A percentile compares a stretch with the other conserved stretches of the same genome.
These are phyloP conservation scores for Stemphylium vesicarium DNA, from an alignment of 2,329 filamentous ascomycete species.

Conservation along the genomic window DNA sequence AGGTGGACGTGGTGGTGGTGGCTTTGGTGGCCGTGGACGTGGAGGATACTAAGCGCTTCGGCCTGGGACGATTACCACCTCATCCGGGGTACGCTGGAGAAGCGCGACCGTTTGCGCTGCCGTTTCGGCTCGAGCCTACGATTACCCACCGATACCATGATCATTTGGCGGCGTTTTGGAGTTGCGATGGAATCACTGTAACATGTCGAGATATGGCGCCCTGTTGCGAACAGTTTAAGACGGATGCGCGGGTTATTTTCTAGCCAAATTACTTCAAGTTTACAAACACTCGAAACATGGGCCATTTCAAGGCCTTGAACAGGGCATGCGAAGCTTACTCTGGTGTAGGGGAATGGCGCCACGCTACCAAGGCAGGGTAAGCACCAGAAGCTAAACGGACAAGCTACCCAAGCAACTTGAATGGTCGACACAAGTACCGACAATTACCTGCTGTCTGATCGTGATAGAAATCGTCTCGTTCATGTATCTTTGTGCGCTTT, in stretches of 20 bases:
- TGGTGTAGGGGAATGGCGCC: background rate
- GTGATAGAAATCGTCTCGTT: background rate
- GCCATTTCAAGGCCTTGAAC: background rate
- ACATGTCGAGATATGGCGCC: conserved; percentile 36
- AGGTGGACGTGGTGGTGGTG: conserved; percentile 53
- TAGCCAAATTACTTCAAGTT: conserved; percentile 17
- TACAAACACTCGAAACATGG: conserved; percentile 5
- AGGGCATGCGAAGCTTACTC: background rate
- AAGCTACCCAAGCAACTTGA: background rate
- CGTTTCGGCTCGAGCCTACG: conserved; percentile 28
- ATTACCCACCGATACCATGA: conserved; percentile 43
- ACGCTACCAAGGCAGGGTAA: background rate
- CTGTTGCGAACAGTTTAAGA: conserved; percentile 16
- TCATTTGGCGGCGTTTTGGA: conserved; percentile 43
- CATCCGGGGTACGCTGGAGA: conserved; percentile 13
- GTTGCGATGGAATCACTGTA: conserved; percentile 33
- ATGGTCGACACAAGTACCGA: background rate
- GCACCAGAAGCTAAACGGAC: background rate
- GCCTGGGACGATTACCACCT: conserved; percentile 11
- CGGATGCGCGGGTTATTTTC: conserved; percentile 11
- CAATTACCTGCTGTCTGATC: background rate
- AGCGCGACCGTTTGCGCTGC: conserved; percentile 22
- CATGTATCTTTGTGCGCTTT: background rate
- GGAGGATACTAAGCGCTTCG: conserved; percentile 38
- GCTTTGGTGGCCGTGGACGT: conserved; percentile 49